Evolutionary conservation across 208 protist species (phyloP).

Genomic region (Wallacemonas sp.): DNA sequence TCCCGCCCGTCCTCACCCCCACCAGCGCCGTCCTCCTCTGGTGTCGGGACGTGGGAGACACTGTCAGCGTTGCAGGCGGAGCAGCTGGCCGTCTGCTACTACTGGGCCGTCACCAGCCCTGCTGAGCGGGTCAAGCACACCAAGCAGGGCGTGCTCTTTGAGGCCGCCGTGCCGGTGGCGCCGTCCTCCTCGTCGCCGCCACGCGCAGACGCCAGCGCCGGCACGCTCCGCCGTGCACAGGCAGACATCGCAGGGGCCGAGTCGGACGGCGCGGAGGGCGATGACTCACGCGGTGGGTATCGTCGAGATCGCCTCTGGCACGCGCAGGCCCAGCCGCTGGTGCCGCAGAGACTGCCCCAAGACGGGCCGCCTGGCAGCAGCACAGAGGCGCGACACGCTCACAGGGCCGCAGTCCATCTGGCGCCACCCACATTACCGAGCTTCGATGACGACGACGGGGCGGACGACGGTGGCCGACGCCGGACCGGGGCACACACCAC

Average conservation of each 20-base stretch:
- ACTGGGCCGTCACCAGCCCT: slow-evolving; percentile 35
- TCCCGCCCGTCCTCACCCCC: neutral
- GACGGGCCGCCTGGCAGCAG: neutral
- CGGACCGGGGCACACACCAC: no score
- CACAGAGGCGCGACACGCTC: neutral
- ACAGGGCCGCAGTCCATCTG: neutral
- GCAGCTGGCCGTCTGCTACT: slow-evolving; percentile 45
- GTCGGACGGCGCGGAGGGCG: no score
- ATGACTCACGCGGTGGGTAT: no score
- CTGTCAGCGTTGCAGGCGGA: slow-evolving; percentile 33
- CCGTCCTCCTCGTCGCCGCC: neutral
- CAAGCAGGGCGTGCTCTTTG: slow-evolving; percentile 6
- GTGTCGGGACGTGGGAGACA: neutral
- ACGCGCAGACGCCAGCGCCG: neutral
- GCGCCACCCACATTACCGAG: no score
- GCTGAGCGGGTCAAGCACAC: slow-evolving; percentile 20
- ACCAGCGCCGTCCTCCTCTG: neutral
- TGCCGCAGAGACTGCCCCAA: neutral
- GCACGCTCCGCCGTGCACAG: no score
- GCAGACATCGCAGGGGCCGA: no score
- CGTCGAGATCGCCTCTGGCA: slow-evolving; percentile 2
- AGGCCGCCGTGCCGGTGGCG: neutral
- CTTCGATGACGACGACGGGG: no score
- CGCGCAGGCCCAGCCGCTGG: neutral
- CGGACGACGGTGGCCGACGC: no score